Base-by-base conservation (phyloP, 2,329 filamentous ascomycete species). In the Trichoderma aggressivum region DNA sequence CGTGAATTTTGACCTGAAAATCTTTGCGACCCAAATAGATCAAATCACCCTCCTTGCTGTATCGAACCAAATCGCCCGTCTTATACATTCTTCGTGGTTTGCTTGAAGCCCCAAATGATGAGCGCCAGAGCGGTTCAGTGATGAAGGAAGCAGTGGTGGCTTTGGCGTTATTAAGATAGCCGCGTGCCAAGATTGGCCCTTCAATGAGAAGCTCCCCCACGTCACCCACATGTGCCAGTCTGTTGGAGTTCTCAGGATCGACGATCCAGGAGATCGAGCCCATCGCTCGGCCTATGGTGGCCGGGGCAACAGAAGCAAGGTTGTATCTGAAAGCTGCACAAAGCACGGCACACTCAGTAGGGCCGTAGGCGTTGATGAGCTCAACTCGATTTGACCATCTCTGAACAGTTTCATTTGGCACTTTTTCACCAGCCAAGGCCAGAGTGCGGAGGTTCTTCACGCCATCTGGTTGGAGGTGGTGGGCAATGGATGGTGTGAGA, bases 41-140 rank as follows among this genome's bases (percentile, higher is more conserved):
- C 12, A 30, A 16, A 3, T 24, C 14, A 7, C 53, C 53, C 7
- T 58, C 53, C 7, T 12, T 18, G 26, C 26, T 28, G 12, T 58
- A 28, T 30, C 24, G 24, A 2, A 58, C 53, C 24, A 58, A 28
- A 30, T 58, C 53, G 18, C 53, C 53, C 6, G 53, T 58, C 7
- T 16, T 11, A 16, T 58, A 58, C 24, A 58, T 28, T 3, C 53
- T 24, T 28, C 26, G 26, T n/a, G 43, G 43, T n/a, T n/a, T n/a
- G n/a, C n/a, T n/a, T 7, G 18, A 16, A 50, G 43, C 43, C 7
- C 18, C 21, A 82, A 28, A 85, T 75, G 71, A 87, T n/a, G 55
- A 28, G 87, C 53, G 84, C n/a, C 21, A 55, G 7, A 12, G 12
- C 0, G 26, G 14, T 84, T 26, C 87, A 2, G 43, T 50, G 81